These are phyloP conservation scores for Pachysandra terminalis DNA, from an alignment of 164 flowering plant genomes.

Conservation along the genomic window DNA sequence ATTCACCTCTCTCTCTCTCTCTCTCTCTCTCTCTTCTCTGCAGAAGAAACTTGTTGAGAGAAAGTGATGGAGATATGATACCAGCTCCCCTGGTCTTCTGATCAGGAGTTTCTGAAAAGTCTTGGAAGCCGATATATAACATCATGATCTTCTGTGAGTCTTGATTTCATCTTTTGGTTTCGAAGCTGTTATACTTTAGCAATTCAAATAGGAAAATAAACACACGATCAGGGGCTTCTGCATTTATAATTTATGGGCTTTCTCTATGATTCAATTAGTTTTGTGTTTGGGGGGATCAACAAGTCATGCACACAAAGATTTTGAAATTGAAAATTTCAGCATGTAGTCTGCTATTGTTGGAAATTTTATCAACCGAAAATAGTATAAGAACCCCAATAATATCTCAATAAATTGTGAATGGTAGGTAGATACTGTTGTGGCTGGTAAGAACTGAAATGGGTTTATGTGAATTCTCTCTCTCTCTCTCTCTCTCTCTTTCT, in stretches of 20 bases:
- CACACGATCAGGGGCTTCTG: not conserved
- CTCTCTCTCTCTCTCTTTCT: no score
- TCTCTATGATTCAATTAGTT: not conserved
- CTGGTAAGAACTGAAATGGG: no score
- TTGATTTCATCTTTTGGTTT: not conserved
- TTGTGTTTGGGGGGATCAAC: not conserved
- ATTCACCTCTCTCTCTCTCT: not conserved
- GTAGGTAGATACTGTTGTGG: no score
- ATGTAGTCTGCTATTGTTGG: no score
- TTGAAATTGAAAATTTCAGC: not conserved
- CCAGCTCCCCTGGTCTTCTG: conserved; percentile 54
- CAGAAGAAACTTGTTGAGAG: conserved; percentile 4
- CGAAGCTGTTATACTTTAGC: not conserved
- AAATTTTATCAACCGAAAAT: no score
- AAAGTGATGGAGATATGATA: conserved; percentile 49
- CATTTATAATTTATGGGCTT: not conserved
- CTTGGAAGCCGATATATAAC: conserved; percentile 76
- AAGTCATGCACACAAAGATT: not conserved
- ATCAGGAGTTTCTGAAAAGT: conserved; percentile 63
- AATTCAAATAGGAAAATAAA: no score
- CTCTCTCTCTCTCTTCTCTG: not conserved
- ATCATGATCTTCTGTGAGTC: conserved; percentile 78
- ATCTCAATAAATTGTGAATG: no score
- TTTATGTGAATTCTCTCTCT: no score
- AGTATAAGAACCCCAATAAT: no score